Conservation (phyloP, 2,329 filamentous ascomycete genomes). For the Phoma sp. region DNA sequence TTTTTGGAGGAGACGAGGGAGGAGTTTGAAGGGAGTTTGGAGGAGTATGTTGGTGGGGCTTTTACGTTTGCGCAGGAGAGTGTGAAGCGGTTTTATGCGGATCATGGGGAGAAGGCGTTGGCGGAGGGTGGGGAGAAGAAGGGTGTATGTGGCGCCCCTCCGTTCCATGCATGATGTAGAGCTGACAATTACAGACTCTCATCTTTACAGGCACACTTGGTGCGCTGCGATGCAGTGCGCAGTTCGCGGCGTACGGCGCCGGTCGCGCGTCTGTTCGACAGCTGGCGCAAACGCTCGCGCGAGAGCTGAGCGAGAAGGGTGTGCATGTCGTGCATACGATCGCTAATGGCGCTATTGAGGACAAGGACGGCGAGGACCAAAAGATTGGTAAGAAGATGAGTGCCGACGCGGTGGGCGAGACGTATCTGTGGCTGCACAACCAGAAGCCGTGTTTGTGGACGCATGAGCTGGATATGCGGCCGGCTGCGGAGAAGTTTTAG, state of each 20-base stretch:
- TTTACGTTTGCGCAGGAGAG: conserved; percentile 64
- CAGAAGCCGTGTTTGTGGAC: conserved; percentile 61
- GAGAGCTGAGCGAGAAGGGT: conserved; percentile 64
- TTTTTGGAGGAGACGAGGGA: conserved; percentile 63
- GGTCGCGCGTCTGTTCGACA: conserved; percentile 61
- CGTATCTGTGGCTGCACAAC: conserved; percentile 61
- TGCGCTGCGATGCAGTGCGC: conserved; percentile 61
- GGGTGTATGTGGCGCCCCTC: conserved; percentile 44
- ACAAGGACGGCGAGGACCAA: conserved; percentile 59
- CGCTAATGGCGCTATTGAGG: conserved; percentile 62
- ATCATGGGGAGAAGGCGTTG: conserved; percentile 59
- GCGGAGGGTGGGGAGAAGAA: conserved; percentile 60
- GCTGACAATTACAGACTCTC: conserved; percentile 48
- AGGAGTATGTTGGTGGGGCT: conserved; percentile 63
- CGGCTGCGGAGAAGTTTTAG: conserved; percentile 59
- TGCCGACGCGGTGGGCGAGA: conserved; percentile 64
- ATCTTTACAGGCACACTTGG: conserved; percentile 66
- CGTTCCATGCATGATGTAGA: background rate
- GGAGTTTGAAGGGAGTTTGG: conserved; percentile 53
- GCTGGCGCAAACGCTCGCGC: conserved; percentile 63
- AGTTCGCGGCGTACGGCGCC: conserved; percentile 64
- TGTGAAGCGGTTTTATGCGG: conserved; percentile 59
- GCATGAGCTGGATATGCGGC: conserved; percentile 61
- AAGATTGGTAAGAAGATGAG: conserved; percentile 63
- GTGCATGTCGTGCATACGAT: conserved; percentile 68